Percentiles rank a stretch among this genome's conserved stretches.
These are phyloP conservation scores for Podaxis sp. DNA, from an alignment of 768 basidiomycete species.

Conservation along the genomic window DNA sequence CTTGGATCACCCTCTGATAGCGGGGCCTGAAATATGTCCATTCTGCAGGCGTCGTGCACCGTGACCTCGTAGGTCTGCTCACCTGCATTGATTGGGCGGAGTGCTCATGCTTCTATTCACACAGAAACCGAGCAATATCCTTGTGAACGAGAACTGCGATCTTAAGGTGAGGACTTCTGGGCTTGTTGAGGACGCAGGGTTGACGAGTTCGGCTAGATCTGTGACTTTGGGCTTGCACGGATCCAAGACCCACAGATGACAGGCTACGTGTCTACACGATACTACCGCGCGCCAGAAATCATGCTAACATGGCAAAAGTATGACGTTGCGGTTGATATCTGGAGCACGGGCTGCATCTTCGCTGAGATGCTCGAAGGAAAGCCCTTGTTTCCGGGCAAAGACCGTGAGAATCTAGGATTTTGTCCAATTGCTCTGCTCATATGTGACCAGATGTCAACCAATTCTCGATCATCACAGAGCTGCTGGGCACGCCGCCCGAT, in stretches of 20 bases:
- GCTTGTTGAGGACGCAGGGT: not conserved
- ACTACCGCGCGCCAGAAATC: constrained; percentile 99
- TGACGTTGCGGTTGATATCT: constrained; percentile 98
- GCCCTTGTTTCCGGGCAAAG: constrained; percentile 98
- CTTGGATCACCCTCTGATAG: constrained; percentile 31
- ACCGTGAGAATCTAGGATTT: constrained; percentile 64
- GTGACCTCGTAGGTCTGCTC: constrained; percentile 71
- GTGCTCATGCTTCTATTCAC: constrained; percentile 5
- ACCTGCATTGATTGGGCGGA: constrained; percentile 6
- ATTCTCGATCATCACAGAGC: constrained; percentile 98
- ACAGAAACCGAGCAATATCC: constrained; percentile 98
- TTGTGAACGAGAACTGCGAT: constrained; percentile 99
- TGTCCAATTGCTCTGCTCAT: constrained; percentile 4
- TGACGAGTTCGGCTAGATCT: constrained; percentile 57
- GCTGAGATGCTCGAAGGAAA: constrained; percentile 99
- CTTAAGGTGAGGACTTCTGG: constrained; percentile 63
- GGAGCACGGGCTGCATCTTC: constrained; percentile 99
- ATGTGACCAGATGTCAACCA: constrained; percentile 88
- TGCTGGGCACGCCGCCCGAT: constrained; percentile 97
- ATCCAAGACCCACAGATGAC: constrained; percentile 99
- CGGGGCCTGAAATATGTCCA: constrained; percentile 99
- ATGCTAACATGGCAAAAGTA: constrained; percentile 99
- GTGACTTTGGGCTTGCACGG: constrained; percentile 97
- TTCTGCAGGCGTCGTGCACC: constrained; percentile 97
- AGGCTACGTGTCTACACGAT: constrained; percentile 97